Evolutionary conservation across 2,329 filamentous ascomycete genomes (phyloP).

Genomic region (Hypoxylon sp.): DNA sequence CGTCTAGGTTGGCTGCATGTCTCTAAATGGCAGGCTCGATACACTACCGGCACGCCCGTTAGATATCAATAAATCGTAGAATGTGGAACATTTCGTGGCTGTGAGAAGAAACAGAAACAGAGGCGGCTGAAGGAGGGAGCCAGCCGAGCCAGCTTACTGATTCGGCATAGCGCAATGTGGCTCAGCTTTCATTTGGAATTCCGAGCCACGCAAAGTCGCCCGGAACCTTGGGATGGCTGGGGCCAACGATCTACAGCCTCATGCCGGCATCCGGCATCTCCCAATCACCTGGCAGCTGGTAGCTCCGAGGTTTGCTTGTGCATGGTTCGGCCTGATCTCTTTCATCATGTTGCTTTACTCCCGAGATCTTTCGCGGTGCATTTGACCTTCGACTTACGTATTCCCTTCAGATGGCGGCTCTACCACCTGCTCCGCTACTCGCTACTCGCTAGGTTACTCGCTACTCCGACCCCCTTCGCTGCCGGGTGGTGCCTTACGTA

Average conservation of each 20-base stretch:
- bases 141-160: constrained; percentile 22
- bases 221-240: neutral
- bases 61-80: constrained; percentile 30
- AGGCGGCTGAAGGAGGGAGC: constrained; percentile 32
- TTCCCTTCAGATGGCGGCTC: constrained; percentile 1
- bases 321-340: constrained; percentile 13
- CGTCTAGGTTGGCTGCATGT: constrained; percentile 22
- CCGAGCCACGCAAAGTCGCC: constrained; percentile 16
- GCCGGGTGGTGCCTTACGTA: neutral
- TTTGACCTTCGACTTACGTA: constrained; percentile 9
- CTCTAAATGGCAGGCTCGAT: constrained; percentile 29
- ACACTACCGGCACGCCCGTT: constrained; percentile 22
- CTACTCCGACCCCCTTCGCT: neutral
- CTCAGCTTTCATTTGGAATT: constrained; percentile 25
- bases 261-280: neutral
- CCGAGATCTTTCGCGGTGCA: constrained; percentile 1
- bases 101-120: constrained; percentile 21
- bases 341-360: constrained; percentile 15
- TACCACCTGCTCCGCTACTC: too few relatives aligned
- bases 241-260: constrained; percentile 10
- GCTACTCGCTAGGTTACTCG: too few relatives aligned
- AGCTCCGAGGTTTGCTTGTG: constrained; percentile 5
- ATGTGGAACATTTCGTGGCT: constrained; percentile 16
- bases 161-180: constrained; percentile 16
- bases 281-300: constrained; percentile 15